These are phyloP conservation scores for Syzygium jambos DNA, from an alignment of 345 rosid species.

Conservation along the genomic window DNA sequence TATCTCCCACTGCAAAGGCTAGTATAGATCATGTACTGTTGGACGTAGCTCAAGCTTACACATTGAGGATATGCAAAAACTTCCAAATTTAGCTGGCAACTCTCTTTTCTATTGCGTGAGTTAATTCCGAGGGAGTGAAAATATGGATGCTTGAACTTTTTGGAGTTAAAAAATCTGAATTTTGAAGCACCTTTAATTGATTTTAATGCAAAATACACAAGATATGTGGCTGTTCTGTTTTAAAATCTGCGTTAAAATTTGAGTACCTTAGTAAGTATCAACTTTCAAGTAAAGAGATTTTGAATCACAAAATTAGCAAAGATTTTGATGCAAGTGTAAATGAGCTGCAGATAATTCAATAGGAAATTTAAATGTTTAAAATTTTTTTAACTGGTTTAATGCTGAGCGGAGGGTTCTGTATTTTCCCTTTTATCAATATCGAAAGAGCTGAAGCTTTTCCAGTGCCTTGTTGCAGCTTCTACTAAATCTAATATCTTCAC, in stretches of 20 bases:
- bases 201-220: neutral
- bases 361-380: neutral
- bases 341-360: neutral
- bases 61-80: neutral
- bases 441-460: neutral
- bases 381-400: neutral
- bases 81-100: neutral
- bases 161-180: neutral
- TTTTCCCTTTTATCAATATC: neutral
- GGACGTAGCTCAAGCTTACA: neutral
- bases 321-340: neutral
- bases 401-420: neutral
- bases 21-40: neutral
- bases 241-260: neutral
- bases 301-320: neutral
- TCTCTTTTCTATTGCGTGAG: neutral
- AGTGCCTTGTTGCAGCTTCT: neutral
- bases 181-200: neutral
- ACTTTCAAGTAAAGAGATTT: neutral
- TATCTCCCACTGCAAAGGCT: neutral
- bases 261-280: neutral
- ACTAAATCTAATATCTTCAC: neutral
- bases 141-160: neutral
- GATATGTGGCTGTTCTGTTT: neutral
- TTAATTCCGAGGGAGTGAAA: neutral